phyloP scores from a whole-genome alignment of 306 rosid genomes.

The Luffa acutangula region DNA sequence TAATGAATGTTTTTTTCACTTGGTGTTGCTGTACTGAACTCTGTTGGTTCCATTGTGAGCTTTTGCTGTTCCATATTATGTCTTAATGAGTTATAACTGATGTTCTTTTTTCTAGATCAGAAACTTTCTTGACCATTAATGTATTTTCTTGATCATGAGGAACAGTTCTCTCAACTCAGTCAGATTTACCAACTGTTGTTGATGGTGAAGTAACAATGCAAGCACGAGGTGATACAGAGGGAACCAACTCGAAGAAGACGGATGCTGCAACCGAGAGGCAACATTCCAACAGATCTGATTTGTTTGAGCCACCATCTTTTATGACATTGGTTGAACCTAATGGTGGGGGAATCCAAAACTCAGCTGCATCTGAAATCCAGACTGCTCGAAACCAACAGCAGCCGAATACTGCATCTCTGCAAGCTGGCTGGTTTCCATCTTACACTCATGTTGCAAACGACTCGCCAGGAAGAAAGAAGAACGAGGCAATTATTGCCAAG shows the following conservation, averaged over 20 bases:
- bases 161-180: slow-evolving; percentile 71
- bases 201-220: slow-evolving; percentile 31
- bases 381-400: slow-evolving; percentile 23
- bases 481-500: slow-evolving; percentile 73
- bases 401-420: slow-evolving; percentile 22
- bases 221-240: slow-evolving; percentile 18
- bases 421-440: slow-evolving; percentile 82
- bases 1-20: slow-evolving; percentile 1
- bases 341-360: slow-evolving; percentile 20
- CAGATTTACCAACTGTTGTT: slow-evolving; percentile 37
- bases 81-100: not conserved
- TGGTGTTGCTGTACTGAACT: not conserved
- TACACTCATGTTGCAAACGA: slow-evolving; percentile 43
- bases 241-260: slow-evolving; percentile 18
- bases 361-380: slow-evolving; percentile 24
- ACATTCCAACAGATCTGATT: slow-evolving; percentile 38
- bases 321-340: slow-evolving; percentile 59
- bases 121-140: not conserved
- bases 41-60: not conserved
- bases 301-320: slow-evolving; percentile 76
- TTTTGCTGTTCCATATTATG: not conserved
- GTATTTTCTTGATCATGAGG: slow-evolving; percentile 12
- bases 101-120: not conserved
- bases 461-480: slow-evolving; percentile 59
- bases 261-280: slow-evolving; percentile 25